Evolutionary conservation across 352 stramenopile genomes (phyloP).

Genomic region (Halophytophthora polymorphica): DNA sequence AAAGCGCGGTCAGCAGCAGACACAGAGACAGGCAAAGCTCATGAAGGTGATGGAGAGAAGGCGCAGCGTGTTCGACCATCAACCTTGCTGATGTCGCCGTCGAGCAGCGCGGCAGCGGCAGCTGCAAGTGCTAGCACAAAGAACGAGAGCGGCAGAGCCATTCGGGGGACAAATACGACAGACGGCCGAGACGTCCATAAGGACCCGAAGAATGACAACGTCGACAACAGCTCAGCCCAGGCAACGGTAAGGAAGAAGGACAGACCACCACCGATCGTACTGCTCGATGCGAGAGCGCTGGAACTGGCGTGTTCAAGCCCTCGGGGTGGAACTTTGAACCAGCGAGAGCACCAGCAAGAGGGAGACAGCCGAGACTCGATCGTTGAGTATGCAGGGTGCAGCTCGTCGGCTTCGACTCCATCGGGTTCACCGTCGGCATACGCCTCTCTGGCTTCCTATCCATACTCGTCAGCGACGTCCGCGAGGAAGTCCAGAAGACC

Average conservation of each 20-base stretch:
- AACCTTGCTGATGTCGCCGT: conserved; percentile 25
- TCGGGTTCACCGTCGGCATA: neutral
- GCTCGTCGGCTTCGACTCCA: neutral
- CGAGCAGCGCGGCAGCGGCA: conserved; percentile 16
- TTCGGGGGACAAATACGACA: neutral
- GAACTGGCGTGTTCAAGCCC: conserved; percentile 5
- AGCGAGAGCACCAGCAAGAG: neutral
- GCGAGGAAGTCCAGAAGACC: conserved; percentile 19
- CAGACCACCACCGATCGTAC: conserved; percentile 18
- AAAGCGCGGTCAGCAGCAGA: conserved; percentile 9
- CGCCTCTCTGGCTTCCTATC: neutral
- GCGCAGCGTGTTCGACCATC: conserved; percentile 6
- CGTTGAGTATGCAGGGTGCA: too few relatives aligned
- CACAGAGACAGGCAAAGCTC: neutral
- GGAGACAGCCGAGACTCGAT: neutral
- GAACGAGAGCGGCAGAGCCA: conserved; percentile 5
- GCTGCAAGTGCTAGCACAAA: conserved; percentile 9
- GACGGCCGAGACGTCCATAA: neutral
- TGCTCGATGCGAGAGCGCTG: conserved; percentile 28
- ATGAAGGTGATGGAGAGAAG: conserved; percentile 2
- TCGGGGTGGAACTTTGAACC: neutral
- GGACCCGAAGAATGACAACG: neutral
- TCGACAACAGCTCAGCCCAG: conserved; percentile 2
- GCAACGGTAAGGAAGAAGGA: conserved; percentile 5
- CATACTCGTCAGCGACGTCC: neutral